Evolutionary conservation across 768 basidiomycete species (phyloP), one percentile per base, ranked within the genome.

Genomic region (Mycena pura): DNA sequence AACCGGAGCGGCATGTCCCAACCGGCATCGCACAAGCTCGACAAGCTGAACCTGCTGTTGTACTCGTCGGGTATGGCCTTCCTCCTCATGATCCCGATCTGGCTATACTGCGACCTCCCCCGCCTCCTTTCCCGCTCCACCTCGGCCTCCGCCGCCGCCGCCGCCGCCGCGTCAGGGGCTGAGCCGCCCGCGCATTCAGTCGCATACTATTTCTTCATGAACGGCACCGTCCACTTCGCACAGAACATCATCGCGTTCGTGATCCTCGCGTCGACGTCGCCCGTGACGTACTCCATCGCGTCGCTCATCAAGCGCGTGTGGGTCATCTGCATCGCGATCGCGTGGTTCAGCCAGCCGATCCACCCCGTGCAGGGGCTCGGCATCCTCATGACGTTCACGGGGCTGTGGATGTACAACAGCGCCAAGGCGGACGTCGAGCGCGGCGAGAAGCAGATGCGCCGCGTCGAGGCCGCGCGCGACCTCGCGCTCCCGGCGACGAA

Each of bases 231-330:
- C 13, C 95, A 99, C 77, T 99, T 97, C 69, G 89, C 88, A 1
- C 97, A 99, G 76, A 99, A 95, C 81, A 90, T 99, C 71, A 92
- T 99, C 69, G 97, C 97, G 28, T 99, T 99, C 78, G 84, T 96
- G 72, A 93, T 99, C 70, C 87, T 99, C 46, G 89, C 96, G 2
- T 93, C 92, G 27, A 96, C 95, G 3, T 98, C 96, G 11, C 96
- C 97, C 19, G 97, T 99, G 67, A 99, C 97, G 0, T 99, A 99
- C 77, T 96, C 94, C 51, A 99, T 99, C 73, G 97, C 97, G 3
- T 97, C 95, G 4, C 87, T 99, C 70, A 87, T 98, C 79, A 99
- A 99, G 76, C 94, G 97, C 24, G 95, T 99, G 55, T 95, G 89
- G 44, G 97, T 99, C 69, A 99, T 99, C 70, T 96, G 95, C 78